Evolutionary conservation across 495 filamentous ascomycete species (phyloP).

Genomic region (Penicillium desertorum): DNA sequence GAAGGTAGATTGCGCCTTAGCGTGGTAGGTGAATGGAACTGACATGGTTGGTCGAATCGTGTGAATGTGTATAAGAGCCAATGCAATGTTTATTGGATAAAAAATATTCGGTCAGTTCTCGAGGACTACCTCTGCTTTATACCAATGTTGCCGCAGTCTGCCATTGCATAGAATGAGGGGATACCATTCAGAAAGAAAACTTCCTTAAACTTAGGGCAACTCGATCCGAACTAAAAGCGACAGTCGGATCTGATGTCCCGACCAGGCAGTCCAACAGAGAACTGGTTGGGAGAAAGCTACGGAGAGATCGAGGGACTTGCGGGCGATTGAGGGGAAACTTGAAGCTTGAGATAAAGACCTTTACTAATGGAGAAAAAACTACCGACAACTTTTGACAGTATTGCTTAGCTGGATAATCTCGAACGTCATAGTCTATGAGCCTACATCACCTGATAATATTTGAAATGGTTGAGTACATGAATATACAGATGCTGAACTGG

Average conservation of each 20-base stretch:
- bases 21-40: conserved; percentile 49
- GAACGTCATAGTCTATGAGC: background rate
- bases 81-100: background rate
- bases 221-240: background rate
- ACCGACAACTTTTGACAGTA: background rate
- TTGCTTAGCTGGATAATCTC: background rate
- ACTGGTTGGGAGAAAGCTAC: conserved; percentile 4
- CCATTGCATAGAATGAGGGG: conserved; percentile 16
- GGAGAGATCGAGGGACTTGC: background rate
- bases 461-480: background rate
- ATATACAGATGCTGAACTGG: background rate
- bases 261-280: conserved; percentile 21
- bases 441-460: background rate
- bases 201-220: conserved; percentile 1
- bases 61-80: background rate
- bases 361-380: background rate
- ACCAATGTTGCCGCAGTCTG: background rate
- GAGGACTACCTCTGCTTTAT: conserved; percentile 1
- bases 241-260: conserved; percentile 19
- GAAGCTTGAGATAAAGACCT: conserved; percentile 4
- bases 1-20: conserved; percentile 61
- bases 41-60: conserved; percentile 27
- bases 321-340: conserved; percentile 20
- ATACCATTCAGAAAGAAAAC: background rate
- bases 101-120: background rate